Percentiles rank a stretch among this genome's conserved stretches.
These are phyloP conservation scores for Phtheirospermum japonicum DNA, from an alignment of 257 asterid species.

Conservation along the genomic window DNA sequence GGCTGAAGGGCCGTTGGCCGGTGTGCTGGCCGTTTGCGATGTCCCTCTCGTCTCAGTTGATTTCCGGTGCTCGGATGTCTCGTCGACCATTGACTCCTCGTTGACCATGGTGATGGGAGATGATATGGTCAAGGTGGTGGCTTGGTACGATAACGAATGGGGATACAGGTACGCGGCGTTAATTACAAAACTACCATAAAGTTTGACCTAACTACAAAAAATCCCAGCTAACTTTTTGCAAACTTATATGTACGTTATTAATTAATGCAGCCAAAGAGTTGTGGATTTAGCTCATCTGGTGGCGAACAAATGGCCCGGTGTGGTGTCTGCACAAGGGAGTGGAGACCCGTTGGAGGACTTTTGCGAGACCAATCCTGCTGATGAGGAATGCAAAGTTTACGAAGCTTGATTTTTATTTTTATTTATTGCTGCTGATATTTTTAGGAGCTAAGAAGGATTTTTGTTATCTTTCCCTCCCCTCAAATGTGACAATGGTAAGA, in stretches of 20 bases:
- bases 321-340: slow-evolving; percentile 35
- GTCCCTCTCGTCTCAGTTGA: slow-evolving; percentile 88
- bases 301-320: slow-evolving; percentile 82
- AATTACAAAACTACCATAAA: too few relatives aligned
- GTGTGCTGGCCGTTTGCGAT: slow-evolving; percentile 75
- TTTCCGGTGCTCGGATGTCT: slow-evolving; percentile 85
- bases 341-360: slow-evolving; percentile 78
- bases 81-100: slow-evolving; percentile 81
- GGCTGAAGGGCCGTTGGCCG: slow-evolving; percentile 69
- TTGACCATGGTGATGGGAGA: slow-evolving; percentile 99
- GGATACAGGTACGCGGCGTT: slow-evolving; percentile 71
- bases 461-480: too few relatives aligned
- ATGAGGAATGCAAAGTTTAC: slow-evolving; percentile 70
- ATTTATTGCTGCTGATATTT: background rate
- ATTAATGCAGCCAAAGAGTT: slow-evolving; percentile 60
- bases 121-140: slow-evolving; percentile 96
- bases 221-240: too few relatives aligned
- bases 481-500: too few relatives aligned
- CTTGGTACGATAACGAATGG: slow-evolving; percentile 98
- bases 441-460: too few relatives aligned
- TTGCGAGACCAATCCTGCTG: slow-evolving; percentile 65
- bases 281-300: slow-evolving; percentile 84
- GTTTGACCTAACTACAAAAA: too few relatives aligned
- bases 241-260: too few relatives aligned
- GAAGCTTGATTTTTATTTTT: slow-evolving; percentile 41